Evolutionary conservation across 768 basidiomycete genomes (phyloP).

Genomic region (Lactarius pseudohatsudake): DNA sequence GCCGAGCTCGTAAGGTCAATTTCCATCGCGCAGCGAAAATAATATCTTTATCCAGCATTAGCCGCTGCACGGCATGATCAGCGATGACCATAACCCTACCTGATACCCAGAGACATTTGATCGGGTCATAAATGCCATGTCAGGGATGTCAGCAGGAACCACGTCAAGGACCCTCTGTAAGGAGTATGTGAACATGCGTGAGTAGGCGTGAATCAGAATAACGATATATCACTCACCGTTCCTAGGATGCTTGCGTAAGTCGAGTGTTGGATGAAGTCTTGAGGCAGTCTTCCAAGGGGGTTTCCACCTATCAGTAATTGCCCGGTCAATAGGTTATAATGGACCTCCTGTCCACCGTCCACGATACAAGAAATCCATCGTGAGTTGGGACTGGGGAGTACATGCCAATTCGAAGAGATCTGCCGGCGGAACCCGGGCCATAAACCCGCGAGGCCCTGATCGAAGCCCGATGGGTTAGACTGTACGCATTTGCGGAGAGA

Average conservation of each 20-base stretch:
- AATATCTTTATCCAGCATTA: background rate
- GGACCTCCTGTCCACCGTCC: background rate
- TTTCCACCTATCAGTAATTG: slow-evolving; percentile 5
- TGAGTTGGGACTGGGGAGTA: slow-evolving; percentile 5
- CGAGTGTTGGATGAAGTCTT: background rate
- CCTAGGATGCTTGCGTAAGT: slow-evolving; percentile 11
- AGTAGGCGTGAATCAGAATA: background rate
- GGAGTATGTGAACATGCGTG: background rate
- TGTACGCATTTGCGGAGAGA: background rate
- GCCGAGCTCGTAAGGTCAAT: background rate
- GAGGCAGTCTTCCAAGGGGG: slow-evolving; percentile 14
- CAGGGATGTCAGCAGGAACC: slow-evolving; percentile 2
- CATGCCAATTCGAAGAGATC: background rate
- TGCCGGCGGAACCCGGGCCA: background rate
- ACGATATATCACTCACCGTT: background rate
- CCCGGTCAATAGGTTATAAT: slow-evolving; percentile 11
- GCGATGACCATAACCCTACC: background rate
- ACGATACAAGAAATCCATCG: slow-evolving; percentile 8
- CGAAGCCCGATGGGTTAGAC: background rate
- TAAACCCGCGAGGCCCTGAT: background rate
- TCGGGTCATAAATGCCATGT: slow-evolving; percentile 15
- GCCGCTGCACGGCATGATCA: no score
- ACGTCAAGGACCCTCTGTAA: slow-evolving; percentile 1
- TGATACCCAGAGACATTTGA: background rate
- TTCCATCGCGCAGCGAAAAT: background rate